A percentile compares a stretch with the other conserved stretches of the same genome.
Conservation (phyloP, 2,329 filamentous ascomycete species). For the Fusarium pseudograminearum region DNA sequence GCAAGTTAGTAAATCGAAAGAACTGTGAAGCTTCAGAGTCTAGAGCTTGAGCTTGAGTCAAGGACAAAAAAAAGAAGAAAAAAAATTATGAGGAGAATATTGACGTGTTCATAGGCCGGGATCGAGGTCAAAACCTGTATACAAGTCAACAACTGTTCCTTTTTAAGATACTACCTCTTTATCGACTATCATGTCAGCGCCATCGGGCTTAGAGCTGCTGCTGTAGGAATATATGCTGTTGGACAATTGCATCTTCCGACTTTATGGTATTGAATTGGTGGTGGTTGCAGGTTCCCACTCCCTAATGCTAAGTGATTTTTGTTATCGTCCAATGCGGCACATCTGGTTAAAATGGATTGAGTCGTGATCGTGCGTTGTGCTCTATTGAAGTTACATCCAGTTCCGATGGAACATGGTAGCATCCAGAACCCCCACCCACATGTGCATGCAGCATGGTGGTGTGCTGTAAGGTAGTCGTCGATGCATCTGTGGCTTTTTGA, state of each 20-base stretch:
- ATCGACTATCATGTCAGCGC: conserved; percentile 77
- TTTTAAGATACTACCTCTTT: conserved; percentile 4
- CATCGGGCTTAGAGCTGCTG: conserved; percentile 82
- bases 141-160: neutral
- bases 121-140: neutral
- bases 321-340: neutral
- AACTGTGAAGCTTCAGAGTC: neutral
- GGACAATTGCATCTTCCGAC: conserved; percentile 54
- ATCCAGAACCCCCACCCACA: neutral
- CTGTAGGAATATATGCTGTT: conserved; percentile 74
- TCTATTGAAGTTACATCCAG: neutral
- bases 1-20: conserved; percentile 9
- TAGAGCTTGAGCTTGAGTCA: neutral
- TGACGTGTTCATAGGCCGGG: neutral
- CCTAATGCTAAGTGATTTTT: neutral
- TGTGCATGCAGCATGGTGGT: conserved; percentile 1
- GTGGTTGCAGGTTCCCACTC: neutral
- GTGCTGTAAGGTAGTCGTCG: neutral
- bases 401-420: neutral
- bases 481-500: conserved; percentile 1
- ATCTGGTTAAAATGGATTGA: neutral
- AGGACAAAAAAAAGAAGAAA: neutral
- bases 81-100: too few species aligned
- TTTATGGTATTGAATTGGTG: conserved; percentile 32
- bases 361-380: neutral